Base-by-base conservation (phyloP, 129 eudicot genomes). In the Solidago caesia region DNA sequence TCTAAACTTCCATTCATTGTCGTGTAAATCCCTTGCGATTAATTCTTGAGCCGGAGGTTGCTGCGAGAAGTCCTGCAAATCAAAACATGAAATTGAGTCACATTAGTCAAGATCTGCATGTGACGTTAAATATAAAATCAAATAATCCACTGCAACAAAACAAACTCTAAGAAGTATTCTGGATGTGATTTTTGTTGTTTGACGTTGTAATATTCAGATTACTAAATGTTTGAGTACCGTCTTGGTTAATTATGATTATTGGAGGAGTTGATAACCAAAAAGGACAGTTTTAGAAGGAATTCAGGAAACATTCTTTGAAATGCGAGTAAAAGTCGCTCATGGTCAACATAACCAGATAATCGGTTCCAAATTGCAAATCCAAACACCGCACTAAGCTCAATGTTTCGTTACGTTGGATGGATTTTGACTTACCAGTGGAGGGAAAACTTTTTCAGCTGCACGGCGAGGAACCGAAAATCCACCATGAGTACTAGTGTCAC, bases 391-490 rank as follows among this genome's bases (percentile, higher is more conserved):
- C 39, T 33, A 33, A 48, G 53, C 53, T 48, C 9, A 0, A 48
- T 11, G 14, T 67, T 16, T 45, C n/a, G 14, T 67, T 45, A 33
- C 39, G 3, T 49, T 42, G 76, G 55, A 44, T 6, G 2, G 25
- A 55, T 52, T 70, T n/a, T 13, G 64, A 66, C 78, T 51, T 78
- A 92, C 97, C 86, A 89, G 71, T 14, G 97, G 93, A 78, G 97
- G 97, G 59, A 92, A 92, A 47, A 92, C 97, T 85, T 92, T 89
- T 77, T 92, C 96, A 70, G 96, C 97, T 53, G 97, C 96, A 39
- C 97, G 91, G 12, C 96, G 96, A 73, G 97, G 97, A 42, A 92
- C 96, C 29, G 97, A 92, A 78, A 92, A 89, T 80, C 97, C 97
- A 79, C 97, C 97, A 27, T 92, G 97, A 69, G 96, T 92, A 65